Evolutionary conservation across 2,329 filamentous ascomycete genomes (phyloP).

Genomic region (Hortaea werneckii): DNA sequence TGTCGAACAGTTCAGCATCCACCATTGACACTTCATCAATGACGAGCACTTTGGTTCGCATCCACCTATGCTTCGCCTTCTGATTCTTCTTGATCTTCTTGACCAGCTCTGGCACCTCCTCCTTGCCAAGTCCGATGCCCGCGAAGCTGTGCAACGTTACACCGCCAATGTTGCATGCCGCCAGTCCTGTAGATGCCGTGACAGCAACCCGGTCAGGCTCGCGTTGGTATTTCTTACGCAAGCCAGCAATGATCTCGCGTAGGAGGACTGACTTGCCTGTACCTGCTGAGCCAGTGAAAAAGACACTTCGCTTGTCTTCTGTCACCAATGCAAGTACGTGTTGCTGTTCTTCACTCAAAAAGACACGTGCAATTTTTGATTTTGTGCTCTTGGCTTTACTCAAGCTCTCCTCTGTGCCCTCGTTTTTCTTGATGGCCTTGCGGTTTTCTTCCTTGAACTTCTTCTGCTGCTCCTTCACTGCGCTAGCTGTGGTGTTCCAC

Average conservation of each 20-base stretch:
- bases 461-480: slow-evolving; percentile 68
- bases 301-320: slow-evolving; percentile 74
- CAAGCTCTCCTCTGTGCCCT: slow-evolving; percentile 37
- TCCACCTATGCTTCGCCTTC: slow-evolving; percentile 82
- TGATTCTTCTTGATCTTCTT: slow-evolving; percentile 84
- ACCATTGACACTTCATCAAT: slow-evolving; percentile 99
- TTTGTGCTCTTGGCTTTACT: slow-evolving; percentile 36
- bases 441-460: slow-evolving; percentile 54
- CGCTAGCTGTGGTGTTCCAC: slow-evolving; percentile 68
- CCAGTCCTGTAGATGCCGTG: slow-evolving; percentile 89
- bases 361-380: slow-evolving; percentile 46
- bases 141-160: slow-evolving; percentile 93
- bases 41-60: slow-evolving; percentile 75
- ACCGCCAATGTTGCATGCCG: slow-evolving; percentile 92
- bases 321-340: slow-evolving; percentile 76
- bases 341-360: slow-evolving; percentile 76
- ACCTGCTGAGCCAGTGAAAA: slow-evolving; percentile 90
- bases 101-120: slow-evolving; percentile 66
- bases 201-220: slow-evolving; percentile 83
- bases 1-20: slow-evolving; percentile 92
- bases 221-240: slow-evolving; percentile 64
- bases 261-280: slow-evolving; percentile 96
- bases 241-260: slow-evolving; percentile 73
- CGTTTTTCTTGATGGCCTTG: slow-evolving; percentile 40
- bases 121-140: slow-evolving; percentile 90